Conservation (phyloP, 768 basidiomycete species). For the Hypsizygus marmoreus region DNA sequence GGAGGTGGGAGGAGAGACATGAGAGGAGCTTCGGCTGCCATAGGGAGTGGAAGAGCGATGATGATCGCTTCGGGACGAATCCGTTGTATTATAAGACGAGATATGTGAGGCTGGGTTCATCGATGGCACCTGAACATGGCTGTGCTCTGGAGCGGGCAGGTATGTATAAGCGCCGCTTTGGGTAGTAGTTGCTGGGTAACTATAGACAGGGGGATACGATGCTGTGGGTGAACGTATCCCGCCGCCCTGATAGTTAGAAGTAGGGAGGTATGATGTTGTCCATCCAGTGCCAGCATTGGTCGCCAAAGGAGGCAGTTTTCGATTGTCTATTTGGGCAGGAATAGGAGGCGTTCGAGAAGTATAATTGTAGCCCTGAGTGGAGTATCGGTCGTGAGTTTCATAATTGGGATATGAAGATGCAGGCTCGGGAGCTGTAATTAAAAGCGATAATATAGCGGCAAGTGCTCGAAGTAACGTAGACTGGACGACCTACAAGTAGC, state of each 20-base stretch:
- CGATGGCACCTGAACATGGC: constrained; percentile 25
- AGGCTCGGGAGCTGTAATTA: constrained; percentile 46
- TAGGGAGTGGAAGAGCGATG: constrained; percentile 48
- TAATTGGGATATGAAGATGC: constrained; percentile 50
- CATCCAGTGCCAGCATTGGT: constrained; percentile 44
- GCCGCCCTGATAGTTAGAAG: constrained; percentile 27
- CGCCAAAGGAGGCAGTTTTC: constrained; percentile 61
- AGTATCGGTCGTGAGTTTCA: constrained; percentile 61
- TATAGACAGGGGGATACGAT: constrained; percentile 59
- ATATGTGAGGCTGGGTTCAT: constrained; percentile 31
- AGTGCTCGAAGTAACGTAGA: constrained; percentile 15
- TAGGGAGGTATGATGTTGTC: constrained; percentile 45
- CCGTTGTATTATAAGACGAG: constrained; percentile 31
- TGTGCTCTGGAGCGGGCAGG: constrained; percentile 34
- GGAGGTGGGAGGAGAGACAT: constrained; percentile 50
- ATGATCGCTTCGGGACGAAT: constrained; percentile 34
- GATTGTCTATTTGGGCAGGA: constrained; percentile 51
- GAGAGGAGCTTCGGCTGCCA: constrained; percentile 40
- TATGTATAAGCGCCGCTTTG: constrained; percentile 44
- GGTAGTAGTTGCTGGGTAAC: constrained; percentile 42
- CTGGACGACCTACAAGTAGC: constrained; percentile 34
- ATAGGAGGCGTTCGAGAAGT: constrained; percentile 51
- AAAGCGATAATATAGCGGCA: constrained; percentile 38
- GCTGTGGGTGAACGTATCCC: constrained; percentile 67
- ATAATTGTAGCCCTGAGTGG: constrained; percentile 47